phyloP scores from a whole-genome alignment of 768 basidiomycete species.

The Cubamyces sp. region DNA sequence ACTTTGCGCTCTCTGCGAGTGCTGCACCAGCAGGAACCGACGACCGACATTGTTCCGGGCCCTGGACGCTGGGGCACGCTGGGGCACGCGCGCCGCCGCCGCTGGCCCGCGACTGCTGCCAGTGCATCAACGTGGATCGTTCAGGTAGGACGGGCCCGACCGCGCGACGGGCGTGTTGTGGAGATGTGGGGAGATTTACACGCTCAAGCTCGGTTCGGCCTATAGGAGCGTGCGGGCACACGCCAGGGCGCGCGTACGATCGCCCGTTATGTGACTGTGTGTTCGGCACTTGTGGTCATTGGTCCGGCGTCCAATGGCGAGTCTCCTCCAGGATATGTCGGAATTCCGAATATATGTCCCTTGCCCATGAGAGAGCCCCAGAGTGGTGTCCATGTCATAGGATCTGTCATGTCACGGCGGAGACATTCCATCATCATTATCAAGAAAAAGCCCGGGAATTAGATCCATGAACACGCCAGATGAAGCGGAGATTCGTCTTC shows the following conservation, averaged over 20 bases:
- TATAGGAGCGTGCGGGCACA: slow-evolving; percentile 3
- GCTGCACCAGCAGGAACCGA: background rate
- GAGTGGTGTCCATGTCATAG: no score
- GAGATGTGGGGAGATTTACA: slow-evolving; percentile 1
- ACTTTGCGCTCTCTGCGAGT: background rate
- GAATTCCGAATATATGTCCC: no score
- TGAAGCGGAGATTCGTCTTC: no score
- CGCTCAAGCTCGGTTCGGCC: slow-evolving; percentile 5
- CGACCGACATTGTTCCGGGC: slow-evolving; percentile 18
- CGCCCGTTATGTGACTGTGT: background rate
- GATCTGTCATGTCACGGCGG: no score
- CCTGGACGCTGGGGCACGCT: slow-evolving; percentile 3
- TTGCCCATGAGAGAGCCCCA: no score
- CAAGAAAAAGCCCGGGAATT: no score
- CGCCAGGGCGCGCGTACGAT: background rate
- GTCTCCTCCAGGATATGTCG: no score
- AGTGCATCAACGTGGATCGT: no score
- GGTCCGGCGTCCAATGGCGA: background rate
- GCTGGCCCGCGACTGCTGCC: no score
- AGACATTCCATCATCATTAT: no score
- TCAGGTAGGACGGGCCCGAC: no score
- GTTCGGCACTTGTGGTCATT: background rate
- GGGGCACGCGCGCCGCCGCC: background rate
- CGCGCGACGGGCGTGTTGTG: background rate
- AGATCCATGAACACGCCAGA: no score